These are phyloP conservation scores for Forsythia viridissima DNA, from an alignment of 257 asterid species.

Conservation along the genomic window DNA sequence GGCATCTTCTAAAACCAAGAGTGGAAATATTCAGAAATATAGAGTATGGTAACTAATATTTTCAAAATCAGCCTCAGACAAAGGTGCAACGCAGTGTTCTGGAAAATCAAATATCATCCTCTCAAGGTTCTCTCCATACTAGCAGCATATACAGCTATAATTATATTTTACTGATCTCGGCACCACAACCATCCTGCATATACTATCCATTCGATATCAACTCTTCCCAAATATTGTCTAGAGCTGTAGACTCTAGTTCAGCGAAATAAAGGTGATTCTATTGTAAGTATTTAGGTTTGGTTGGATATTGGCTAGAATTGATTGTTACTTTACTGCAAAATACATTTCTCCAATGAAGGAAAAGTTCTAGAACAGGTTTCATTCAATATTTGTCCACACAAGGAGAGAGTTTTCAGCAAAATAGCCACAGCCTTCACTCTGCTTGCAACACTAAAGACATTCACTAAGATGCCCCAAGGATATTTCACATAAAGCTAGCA, in stretches of 20 bases:
- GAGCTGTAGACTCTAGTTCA: not conserved
- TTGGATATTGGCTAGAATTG: not conserved
- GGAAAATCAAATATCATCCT: not conserved
- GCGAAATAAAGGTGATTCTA: not conserved
- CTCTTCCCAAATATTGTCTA: not conserved
- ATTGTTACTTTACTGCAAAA: not conserved
- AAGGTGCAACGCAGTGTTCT: not conserved
- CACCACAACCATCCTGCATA: not conserved
- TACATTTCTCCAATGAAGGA: not conserved
- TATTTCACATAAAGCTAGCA: not conserved
- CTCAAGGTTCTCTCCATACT: not conserved
- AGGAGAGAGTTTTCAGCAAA: not conserved
- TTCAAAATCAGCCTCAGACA: not conserved
- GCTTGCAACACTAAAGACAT: not conserved
- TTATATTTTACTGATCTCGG: not conserved
- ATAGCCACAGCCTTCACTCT: not conserved
- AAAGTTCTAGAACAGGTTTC: not conserved
- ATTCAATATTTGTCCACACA: not conserved
- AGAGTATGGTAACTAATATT: not conserved
- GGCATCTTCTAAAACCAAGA: slow-evolving; percentile 14
- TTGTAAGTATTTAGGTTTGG: not conserved
- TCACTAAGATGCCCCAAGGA: not conserved
- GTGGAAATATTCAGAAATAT: not conserved
- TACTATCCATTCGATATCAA: not conserved
- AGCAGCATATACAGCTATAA: not conserved